Base-by-base conservation (phyloP, 768 basidiomycete genomes). In the Daedaleopsis sinensis region DNA sequence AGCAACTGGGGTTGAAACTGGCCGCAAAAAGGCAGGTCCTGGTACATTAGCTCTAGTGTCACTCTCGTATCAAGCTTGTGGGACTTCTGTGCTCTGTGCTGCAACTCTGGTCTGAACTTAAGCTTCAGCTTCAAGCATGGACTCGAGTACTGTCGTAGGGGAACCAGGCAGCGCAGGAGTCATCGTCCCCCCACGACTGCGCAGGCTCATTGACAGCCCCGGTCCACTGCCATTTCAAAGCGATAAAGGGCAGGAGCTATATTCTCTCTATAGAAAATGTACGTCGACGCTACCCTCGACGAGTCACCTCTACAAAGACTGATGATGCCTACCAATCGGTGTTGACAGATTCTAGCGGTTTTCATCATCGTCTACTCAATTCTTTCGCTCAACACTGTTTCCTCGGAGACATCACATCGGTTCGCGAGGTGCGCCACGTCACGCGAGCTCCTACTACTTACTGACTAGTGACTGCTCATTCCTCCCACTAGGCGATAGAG, bases 351-450 rank as follows among this genome's bases (percentile, higher is more conserved):
- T 49, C 56, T 3, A 15, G 9, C 1, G 24, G 32, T 3, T 39
- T 60, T 32, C 24, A 66, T 8, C 15, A 35, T 8, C 21, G 39
- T 7, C 46, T 64, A n/a, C 53, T 62, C 5, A 50, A 49, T 16
- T 52, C 59, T 1, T 67, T 67, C 32, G 63, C 63, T 4, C 48
- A 36, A 24, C 7, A 36, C 18, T 67, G 66, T 46, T 63, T 47
- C 37, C 23, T 44, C 6, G 66, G 66, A 2, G 37, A 60, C n/a
- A 6, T 61, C 1, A 16, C 5, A 18, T 23, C 6, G 2, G 54
- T 60, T 1, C 58, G 15, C 24, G 11, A 44, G 52, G 66, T 61
- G 27, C 27, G 27, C 27, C 27, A 24, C 27, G 56, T 21, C 1
- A 5, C 15, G 5, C 11, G 8, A 11, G 6, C 2, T n/a, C 24